Evolutionary conservation across 2,329 filamentous ascomycete species (phyloP).

Genomic region (Leptosphaerulina australis): DNA sequence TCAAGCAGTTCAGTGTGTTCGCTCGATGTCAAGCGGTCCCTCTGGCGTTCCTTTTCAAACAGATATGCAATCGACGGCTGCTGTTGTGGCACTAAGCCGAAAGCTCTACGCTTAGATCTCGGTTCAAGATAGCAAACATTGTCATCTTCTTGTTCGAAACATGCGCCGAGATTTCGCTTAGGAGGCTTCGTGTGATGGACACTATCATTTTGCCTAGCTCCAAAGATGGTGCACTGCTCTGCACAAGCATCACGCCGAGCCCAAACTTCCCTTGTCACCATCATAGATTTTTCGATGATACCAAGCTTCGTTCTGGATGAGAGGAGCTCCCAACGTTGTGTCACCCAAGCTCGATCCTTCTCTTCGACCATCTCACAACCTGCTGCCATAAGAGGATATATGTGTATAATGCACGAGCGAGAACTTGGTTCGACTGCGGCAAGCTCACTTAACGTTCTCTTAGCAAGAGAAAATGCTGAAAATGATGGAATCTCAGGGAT

Average conservation of each 20-base stretch:
- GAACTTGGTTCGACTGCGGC: conserved; percentile 68
- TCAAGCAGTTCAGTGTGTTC: conserved; percentile 54
- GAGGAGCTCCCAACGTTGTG: conserved; percentile 67
- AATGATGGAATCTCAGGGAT: conserved; percentile 70
- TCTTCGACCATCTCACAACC: conserved; percentile 66
- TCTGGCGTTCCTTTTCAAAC: conserved; percentile 33
- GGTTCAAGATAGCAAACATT: conserved; percentile 32
- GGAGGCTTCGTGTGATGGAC: conserved; percentile 19
- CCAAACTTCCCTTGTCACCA: conserved; percentile 72
- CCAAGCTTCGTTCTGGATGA: conserved; percentile 68
- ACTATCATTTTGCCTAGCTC: conserved; percentile 14
- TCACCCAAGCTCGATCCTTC: conserved; percentile 69
- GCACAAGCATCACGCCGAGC: conserved; percentile 62
- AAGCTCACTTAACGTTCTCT: conserved; percentile 65
- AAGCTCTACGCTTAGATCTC: conserved; percentile 28
- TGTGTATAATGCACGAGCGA: conserved; percentile 70
- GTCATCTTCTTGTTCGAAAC: conserved; percentile 17
- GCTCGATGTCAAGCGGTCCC: conserved; percentile 17
- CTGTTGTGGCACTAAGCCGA: neutral
- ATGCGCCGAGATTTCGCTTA: conserved; percentile 34
- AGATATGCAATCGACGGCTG: neutral
- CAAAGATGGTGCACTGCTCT: conserved; percentile 35
- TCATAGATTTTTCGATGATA: conserved; percentile 68
- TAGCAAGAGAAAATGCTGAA: conserved; percentile 63
- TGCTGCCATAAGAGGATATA: conserved; percentile 71